Percentiles rank a stretch among this genome's conserved stretches.
These are phyloP conservation scores for Rhododendron henanense DNA, from an alignment of 148 eudicot genomes.

Conservation along the genomic window DNA sequence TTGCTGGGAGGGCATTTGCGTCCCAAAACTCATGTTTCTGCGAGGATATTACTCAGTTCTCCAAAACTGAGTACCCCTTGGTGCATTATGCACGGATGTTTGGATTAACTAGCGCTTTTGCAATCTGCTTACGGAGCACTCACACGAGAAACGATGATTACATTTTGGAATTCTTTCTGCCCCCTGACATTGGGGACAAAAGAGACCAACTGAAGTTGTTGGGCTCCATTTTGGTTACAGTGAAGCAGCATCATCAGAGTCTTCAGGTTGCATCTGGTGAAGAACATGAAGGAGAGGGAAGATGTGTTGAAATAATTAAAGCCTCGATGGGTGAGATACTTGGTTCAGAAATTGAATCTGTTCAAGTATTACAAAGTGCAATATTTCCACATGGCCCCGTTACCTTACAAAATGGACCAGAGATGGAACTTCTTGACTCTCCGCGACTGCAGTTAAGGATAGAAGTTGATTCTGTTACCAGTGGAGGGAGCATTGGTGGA, in stretches of 20 bases:
- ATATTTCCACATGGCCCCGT: constrained; percentile 21
- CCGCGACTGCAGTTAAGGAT: constrained; percentile 23
- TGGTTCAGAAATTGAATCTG: constrained; percentile 25
- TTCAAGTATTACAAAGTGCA: constrained; percentile 20
- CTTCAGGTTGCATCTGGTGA: constrained; percentile 80
- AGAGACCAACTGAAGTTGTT: constrained; percentile 50
- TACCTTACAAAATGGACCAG: constrained; percentile 30
- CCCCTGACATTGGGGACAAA: constrained; percentile 39
- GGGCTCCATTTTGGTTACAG: constrained; percentile 54
- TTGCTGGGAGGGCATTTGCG: constrained; percentile 79
- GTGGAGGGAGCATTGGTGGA: constrained; percentile 18
- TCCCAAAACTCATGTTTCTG: constrained; percentile 66
- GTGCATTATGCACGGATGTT: constrained; percentile 97
- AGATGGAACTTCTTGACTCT: constrained; percentile 19
- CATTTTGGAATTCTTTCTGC: constrained; percentile 85
- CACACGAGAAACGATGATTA: constrained; percentile 83
- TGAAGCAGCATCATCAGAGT: constrained; percentile 51
- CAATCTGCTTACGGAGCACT: constrained; percentile 76
- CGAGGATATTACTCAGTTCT: constrained; percentile 59
- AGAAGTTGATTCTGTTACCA: constrained; percentile 27
- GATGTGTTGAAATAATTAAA: constrained; percentile 47
- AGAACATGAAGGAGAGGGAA: constrained; percentile 59
- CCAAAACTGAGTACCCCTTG: constrained; percentile 81
- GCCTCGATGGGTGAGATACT: constrained; percentile 45
- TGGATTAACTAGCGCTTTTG: constrained; percentile 64